A percentile compares a stretch with the other conserved stretches of the same genome.
Evolutionary conservation across 352 stramenopile genomes (phyloP).

Genomic region (Globisporangium radiosum): DNA sequence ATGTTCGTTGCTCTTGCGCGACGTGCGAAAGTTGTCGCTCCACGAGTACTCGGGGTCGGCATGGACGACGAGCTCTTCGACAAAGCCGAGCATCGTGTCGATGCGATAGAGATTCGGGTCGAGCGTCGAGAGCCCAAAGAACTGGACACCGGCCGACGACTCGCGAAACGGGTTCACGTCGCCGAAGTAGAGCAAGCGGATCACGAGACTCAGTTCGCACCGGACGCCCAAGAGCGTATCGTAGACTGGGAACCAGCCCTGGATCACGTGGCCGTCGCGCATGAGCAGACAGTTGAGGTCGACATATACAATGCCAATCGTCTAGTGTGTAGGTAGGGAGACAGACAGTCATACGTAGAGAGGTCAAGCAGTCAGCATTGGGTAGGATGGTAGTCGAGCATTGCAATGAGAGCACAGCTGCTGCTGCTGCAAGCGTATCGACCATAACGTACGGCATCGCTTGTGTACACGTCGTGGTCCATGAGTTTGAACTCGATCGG

Average conservation of each 20-base stretch:
- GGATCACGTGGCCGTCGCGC: slow-evolving; percentile 85
- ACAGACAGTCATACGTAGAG: background rate
- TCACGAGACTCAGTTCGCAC: slow-evolving; percentile 92
- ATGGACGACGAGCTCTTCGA: slow-evolving; percentile 96
- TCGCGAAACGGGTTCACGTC: slow-evolving; percentile 97
- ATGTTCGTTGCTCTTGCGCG: slow-evolving; percentile 93
- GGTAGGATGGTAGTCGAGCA: background rate
- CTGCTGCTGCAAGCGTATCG: too few relatives aligned
- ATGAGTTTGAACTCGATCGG: slow-evolving; percentile 97
- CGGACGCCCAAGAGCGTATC: slow-evolving; percentile 95
- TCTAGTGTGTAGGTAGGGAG: slow-evolving; percentile 18
- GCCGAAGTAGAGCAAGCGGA: slow-evolving; percentile 96
- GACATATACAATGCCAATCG: slow-evolving; percentile 96
- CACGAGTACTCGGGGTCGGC: slow-evolving; percentile 98
- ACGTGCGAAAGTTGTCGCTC: slow-evolving; percentile 92
- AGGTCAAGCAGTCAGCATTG: background rate
- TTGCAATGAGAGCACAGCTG: background rate
- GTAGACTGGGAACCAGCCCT: slow-evolving; percentile 98
- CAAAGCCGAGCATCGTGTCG: slow-evolving; percentile 89
- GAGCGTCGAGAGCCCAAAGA: slow-evolving; percentile 95
- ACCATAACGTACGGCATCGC: slow-evolving; percentile 53
- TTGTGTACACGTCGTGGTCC: slow-evolving; percentile 93
- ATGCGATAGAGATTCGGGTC: slow-evolving; percentile 88
- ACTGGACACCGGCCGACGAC: slow-evolving; percentile 95
- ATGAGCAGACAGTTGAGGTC: slow-evolving; percentile 98